Base-by-base conservation (phyloP, 768 basidiomycete genomes). In the Suillus occidentalis region DNA sequence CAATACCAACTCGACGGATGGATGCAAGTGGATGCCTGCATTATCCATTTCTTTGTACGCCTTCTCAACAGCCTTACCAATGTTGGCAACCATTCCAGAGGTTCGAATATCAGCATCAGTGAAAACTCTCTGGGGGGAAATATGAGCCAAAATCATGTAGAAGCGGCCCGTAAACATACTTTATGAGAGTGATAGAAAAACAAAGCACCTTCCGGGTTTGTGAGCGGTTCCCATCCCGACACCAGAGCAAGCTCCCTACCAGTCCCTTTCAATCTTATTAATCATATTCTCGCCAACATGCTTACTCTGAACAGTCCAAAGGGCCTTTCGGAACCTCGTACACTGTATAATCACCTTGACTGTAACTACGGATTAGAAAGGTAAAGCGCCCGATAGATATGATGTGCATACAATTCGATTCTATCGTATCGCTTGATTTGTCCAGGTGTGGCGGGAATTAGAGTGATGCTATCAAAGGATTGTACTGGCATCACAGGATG, bases 261-360 rank as follows among this genome's bases (percentile, higher is more conserved):
- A 34, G 20, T 31, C 18, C 5, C 1, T 55, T 55, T 55, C 34
- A 55, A 36, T n/a, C 10, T 55, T 31, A 55, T 34, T 13, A 1
- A 13, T 36, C 20, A 20, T 31, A 7, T 18, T 36, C 6, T 34
- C 2, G 13, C 34, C 2, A 55, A n/a, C 20, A 12, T n/a, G 20
- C 53, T 55, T 55, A 55, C 53, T n/a, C 34, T 55, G 53, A 55
- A n/a, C 53, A 55, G 20, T 36, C 53, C n/a, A 55, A 34, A 36
- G 34, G 53, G n/a, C 53, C 53, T 36, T 36, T 55, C 53, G 31
- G 53, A 36, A 36, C 34, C 31, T 36, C 53, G 6, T 36, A 55
- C 31, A 55, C 6, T 13, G 18, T 20, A 55, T n/a, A 36, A 34
- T 36, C 34, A n/a, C 31, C 53, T n/a, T 55, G 34, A 34, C 53